These are phyloP conservation scores for Zygnema circumcarinatum DNA, from an alignment of 139 green algal species.

Conservation along the genomic window DNA sequence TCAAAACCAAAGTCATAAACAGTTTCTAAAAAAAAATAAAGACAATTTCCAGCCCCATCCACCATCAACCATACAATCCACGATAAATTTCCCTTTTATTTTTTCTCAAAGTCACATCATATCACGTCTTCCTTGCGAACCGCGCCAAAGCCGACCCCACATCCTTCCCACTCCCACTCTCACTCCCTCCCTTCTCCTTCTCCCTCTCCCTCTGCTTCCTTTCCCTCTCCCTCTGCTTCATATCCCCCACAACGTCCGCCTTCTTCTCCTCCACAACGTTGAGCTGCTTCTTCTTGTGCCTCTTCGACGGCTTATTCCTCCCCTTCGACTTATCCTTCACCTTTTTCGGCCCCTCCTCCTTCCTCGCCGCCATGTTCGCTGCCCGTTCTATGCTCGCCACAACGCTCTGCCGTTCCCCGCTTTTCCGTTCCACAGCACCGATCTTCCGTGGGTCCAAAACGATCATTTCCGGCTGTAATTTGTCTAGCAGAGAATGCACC, in stretches of 20 bases:
- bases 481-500: conserved; percentile 95
- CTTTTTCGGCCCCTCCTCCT: conserved; percentile 8
- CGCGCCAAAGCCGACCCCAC: conserved; percentile 1
- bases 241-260: background rate
- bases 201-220: background rate
- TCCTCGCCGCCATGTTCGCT: conserved; percentile 24
- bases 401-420: conserved; percentile 75
- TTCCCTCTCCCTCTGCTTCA: background rate
- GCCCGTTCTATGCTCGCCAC: conserved; percentile 77
- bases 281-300: conserved; percentile 85
- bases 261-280: conserved; percentile 80
- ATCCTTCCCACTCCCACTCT: conserved; percentile 12
- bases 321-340: conserved; percentile 69
- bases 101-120: background rate
- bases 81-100: background rate
- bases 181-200: background rate
- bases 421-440: conserved; percentile 77
- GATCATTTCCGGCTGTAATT: conserved; percentile 96
- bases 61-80: background rate
- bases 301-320: conserved; percentile 85
- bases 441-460: conserved; percentile 87
- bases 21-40: no score
- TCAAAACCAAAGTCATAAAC: no score
- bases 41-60: no score
- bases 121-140: conserved; percentile 23